A percentile compares a stretch with the other conserved stretches of the same genome.
Conservation (phyloP, 176 grass and related monocot species). For the Ensete glaucum region DNA sequence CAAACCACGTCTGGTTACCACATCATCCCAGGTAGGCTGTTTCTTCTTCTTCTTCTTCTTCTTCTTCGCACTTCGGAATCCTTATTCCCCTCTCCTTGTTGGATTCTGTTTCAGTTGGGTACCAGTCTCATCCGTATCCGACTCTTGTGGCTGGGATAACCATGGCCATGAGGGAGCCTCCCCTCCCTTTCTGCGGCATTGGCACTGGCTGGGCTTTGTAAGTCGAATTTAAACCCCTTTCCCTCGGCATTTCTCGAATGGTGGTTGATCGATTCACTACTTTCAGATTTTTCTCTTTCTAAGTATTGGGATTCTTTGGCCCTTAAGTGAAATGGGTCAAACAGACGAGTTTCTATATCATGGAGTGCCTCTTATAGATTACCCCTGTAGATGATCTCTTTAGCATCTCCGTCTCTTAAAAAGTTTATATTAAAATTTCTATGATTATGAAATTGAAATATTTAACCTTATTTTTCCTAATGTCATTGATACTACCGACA, state of each 20-base stretch:
- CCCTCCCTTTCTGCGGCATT: slow-evolving; percentile 43
- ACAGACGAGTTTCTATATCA: no score
- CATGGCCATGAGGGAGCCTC: slow-evolving; percentile 23
- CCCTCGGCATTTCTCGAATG: background rate
- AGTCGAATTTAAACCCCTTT: slow-evolving; percentile 7
- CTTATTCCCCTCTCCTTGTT: background rate
- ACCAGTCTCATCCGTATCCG: background rate
- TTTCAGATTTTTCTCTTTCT: background rate
- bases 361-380: no score
- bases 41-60: background rate
- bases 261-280: background rate
- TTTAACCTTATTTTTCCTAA: no score
- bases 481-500: no score
- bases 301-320: no score
- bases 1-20: background rate
- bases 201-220: slow-evolving; percentile 57
- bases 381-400: no score
- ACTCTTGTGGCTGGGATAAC: background rate
- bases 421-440: no score
- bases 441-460: no score
- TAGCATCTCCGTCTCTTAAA: no score
- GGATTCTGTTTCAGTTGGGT: slow-evolving; percentile 8
- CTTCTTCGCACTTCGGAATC: background rate
- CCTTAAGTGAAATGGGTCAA: no score
- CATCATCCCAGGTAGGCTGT: background rate